Evolutionary conservation across 345 rosid species (phyloP), one percentile per base, ranked within the genome.

Genomic region (Theobroma cacao): DNA sequence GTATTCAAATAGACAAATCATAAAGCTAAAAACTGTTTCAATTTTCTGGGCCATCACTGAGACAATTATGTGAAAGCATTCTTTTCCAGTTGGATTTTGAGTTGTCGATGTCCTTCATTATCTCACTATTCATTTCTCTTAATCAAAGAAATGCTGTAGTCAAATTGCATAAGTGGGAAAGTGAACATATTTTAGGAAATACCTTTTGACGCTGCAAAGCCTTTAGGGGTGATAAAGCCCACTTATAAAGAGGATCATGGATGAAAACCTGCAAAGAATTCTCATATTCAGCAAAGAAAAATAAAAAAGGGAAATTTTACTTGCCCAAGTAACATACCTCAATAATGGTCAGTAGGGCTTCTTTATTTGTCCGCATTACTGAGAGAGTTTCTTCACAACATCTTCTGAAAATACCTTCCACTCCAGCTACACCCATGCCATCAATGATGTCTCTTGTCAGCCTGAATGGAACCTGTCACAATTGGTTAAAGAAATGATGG

Each of bases 181-280:
- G 17, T n/a, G 56, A 40, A 31, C 5, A 30, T 13, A 33, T 63
- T 69, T 62, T 5, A 80, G 79, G 72, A 78, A 79, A 79, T 89
- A 95, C 99, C 97, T 96, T 91, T 77, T 96, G 99, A 65, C 98
- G 97, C 86, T 94, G 99, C 92, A 96, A 91, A 74, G 99, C 99
- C 80, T 96, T 96, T 50, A 96, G 85, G 72, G 97, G 98, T 76
- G 98, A 94, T 77, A 94, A 82, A 74, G 99, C 99, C 99, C 99
- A 95, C 81, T 95, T 94, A 85, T 95, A 95, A 64, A 96, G 86
- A 62, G 99, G 99, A 83, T 96, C 98, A 88, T 96, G 98, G 80
- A 96, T 96, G 80, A 96, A 96, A 61, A 95, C 99, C 99, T 95
- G 92, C 85, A 88, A 56, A 56, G 70, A 79, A 79, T 79, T 47